Percentiles rank a stretch among this genome's conserved stretches.
phyloP scores from a whole-genome alignment of 2,329 filamentous ascomycete genomes.

The Cladophialophora yegresii region DNA sequence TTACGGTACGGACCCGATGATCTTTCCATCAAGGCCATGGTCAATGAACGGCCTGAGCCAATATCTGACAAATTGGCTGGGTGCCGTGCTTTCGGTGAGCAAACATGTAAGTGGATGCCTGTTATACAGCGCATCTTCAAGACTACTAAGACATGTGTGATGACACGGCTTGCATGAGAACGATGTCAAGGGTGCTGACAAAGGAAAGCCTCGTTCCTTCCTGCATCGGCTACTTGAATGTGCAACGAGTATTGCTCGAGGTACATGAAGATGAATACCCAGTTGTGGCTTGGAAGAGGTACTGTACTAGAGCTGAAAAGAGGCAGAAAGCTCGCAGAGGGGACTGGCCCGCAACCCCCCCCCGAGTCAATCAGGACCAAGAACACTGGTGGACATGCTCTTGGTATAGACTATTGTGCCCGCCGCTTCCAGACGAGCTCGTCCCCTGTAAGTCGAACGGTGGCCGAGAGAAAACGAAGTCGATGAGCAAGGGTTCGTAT shows the following conservation, averaged over 20 bases:
- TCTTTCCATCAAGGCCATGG: background rate
- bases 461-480: background rate
- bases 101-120: background rate
- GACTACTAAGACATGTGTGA: background rate
- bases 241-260: background rate
- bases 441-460: background rate
- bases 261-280: background rate
- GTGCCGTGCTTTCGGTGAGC: background rate
- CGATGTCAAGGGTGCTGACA: background rate
- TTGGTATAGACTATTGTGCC: too few species aligned
- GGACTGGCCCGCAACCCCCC: too few species aligned
- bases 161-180: conserved; percentile 9
- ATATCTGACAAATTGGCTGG: conserved; percentile 14
- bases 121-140: background rate
- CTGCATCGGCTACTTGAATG: background rate
- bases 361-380: too few species aligned
- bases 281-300: background rate
- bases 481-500: background rate
- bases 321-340: too few species aligned
- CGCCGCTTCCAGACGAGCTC: too few species aligned
- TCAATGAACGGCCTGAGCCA: background rate
- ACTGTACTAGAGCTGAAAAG: background rate
- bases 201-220: background rate
- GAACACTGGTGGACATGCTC: background rate
- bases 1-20: background rate